These are phyloP conservation scores for Davidsoniella neocaledoniae DNA, from an alignment of 2,329 filamentous ascomycete genomes.

Conservation along the genomic window DNA sequence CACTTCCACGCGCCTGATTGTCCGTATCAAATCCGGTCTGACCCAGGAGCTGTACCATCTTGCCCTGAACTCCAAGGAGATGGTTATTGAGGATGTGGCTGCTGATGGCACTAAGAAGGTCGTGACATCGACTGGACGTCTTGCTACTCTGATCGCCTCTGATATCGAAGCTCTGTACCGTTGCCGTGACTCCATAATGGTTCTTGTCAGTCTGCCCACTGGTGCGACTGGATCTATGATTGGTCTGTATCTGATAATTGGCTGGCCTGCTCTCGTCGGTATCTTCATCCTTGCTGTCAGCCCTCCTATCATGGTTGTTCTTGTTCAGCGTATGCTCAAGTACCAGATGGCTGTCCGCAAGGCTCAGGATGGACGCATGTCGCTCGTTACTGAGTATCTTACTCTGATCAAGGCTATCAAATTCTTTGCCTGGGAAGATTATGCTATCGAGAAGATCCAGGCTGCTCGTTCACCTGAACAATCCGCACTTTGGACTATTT, in stretches of 20 bases:
- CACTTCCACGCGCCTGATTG: slow-evolving; percentile 33
- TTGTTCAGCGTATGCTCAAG: slow-evolving; percentile 32
- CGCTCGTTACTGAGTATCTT: slow-evolving; percentile 40
- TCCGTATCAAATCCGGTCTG: slow-evolving; percentile 36
- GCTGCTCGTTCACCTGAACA: slow-evolving; percentile 34
- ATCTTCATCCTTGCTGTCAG: slow-evolving; percentile 29
- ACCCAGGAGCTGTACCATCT: slow-evolving; percentile 42
- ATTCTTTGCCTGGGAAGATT: slow-evolving; percentile 43
- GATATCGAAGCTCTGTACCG: slow-evolving; percentile 38
- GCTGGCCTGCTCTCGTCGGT: slow-evolving; percentile 38
- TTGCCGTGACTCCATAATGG: slow-evolving; percentile 33
- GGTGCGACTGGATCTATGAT: slow-evolving; percentile 31
- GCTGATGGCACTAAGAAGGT: slow-evolving; percentile 15
- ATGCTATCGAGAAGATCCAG: slow-evolving; percentile 33
- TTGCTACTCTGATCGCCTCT: slow-evolving; percentile 41
- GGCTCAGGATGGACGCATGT: slow-evolving; percentile 39
- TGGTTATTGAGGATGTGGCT: slow-evolving; percentile 30
- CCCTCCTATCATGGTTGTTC: slow-evolving; percentile 32
- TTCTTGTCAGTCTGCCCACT: slow-evolving; percentile 27
- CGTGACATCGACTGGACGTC: slow-evolving; percentile 30
- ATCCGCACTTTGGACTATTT: slow-evolving; percentile 35
- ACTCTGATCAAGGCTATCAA: slow-evolving; percentile 41
- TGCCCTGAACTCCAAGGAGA: slow-evolving; percentile 37
- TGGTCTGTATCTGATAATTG: slow-evolving; percentile 37
- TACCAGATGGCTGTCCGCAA: slow-evolving; percentile 35